phyloP scores from a whole-genome alignment of 1,284 basidiomycete species.

The Ceratobasidium sp. region DNA sequence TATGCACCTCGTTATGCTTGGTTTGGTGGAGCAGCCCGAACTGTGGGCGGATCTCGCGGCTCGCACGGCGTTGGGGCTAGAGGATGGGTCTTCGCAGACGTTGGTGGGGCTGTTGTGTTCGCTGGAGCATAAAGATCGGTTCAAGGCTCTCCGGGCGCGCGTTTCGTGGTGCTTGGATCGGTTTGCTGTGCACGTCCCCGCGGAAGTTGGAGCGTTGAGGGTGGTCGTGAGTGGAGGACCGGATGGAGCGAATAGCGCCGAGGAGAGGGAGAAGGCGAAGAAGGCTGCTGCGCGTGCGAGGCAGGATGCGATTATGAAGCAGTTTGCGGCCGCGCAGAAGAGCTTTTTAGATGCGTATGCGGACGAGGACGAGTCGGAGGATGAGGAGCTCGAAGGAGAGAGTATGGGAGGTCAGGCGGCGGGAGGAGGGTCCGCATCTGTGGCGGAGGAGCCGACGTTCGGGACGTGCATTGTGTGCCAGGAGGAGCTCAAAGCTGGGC shows the following conservation, averaged over 20 bases:
- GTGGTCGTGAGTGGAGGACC: constrained; percentile 56
- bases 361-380: constrained; percentile 66
- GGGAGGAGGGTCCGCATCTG: constrained; percentile 6
- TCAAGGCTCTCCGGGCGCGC: constrained; percentile 76
- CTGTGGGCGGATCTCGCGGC: constrained; percentile 73
- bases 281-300: constrained; percentile 86
- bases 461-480: constrained; percentile 99
- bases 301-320: constrained; percentile 90
- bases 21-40: constrained; percentile 74
- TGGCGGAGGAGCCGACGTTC: constrained; percentile 61
- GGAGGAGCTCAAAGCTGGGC: constrained; percentile 75
- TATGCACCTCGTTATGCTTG: constrained; percentile 88
- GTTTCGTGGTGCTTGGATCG: constrained; percentile 80
- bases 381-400: constrained; percentile 52
- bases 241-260: constrained; percentile 54
- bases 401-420: constrained; percentile 51
- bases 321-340: constrained; percentile 92
- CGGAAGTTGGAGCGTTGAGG: constrained; percentile 69
- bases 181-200: constrained; percentile 68
- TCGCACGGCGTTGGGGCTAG: constrained; percentile 64
- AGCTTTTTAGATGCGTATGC: constrained; percentile 85
- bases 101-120: constrained; percentile 80
- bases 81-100: constrained; percentile 62
- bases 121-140: constrained; percentile 81
- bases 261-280: constrained; percentile 71